Percentiles rank a stretch among this genome's conserved stretches.
These are phyloP conservation scores for Cladosporium sp. DNA, from an alignment of 2,329 filamentous ascomycete species.

Conservation along the genomic window DNA sequence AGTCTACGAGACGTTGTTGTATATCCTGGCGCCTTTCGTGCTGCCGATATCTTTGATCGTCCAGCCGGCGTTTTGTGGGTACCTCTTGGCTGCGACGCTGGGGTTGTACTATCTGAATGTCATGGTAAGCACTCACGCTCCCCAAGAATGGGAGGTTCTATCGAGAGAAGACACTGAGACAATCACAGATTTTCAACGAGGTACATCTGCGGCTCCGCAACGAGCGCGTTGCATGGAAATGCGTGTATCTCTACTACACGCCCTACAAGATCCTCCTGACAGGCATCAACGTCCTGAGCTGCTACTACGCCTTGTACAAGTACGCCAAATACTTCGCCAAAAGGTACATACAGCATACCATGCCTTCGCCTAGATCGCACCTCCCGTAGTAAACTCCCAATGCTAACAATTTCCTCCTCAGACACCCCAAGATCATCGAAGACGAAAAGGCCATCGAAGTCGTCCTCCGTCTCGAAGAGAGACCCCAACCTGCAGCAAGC, in stretches of 20 bases:
- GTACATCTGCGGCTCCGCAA: constrained; percentile 50
- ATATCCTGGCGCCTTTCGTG: constrained; percentile 49
- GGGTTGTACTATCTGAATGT: constrained; percentile 46
- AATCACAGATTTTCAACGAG: constrained; percentile 49
- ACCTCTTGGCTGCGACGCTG: constrained; percentile 41
- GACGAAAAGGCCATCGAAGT: constrained; percentile 42
- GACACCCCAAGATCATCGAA: constrained; percentile 54
- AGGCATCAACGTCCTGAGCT: constrained; percentile 45
- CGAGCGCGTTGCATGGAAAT: constrained; percentile 45
- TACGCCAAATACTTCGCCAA: constrained; percentile 10
- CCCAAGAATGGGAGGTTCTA: no score
- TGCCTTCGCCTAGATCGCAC: no score
- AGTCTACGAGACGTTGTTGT: constrained; percentile 39
- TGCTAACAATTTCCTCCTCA: neutral
- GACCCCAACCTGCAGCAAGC: constrained; percentile 26
- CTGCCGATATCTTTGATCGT: constrained; percentile 50
- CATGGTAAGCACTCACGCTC: constrained; percentile 25
- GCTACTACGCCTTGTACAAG: constrained; percentile 38
- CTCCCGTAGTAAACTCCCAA: constrained; percentile 27
- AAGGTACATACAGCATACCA: neutral
- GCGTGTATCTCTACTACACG: constrained; percentile 47
- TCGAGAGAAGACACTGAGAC: no score
- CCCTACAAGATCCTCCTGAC: constrained; percentile 50
- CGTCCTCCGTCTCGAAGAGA: constrained; percentile 2
- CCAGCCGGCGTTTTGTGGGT: constrained; percentile 44